These are phyloP conservation scores for Mycena vulgaris DNA, from an alignment of 768 basidiomycete genomes.

Conservation along the genomic window DNA sequence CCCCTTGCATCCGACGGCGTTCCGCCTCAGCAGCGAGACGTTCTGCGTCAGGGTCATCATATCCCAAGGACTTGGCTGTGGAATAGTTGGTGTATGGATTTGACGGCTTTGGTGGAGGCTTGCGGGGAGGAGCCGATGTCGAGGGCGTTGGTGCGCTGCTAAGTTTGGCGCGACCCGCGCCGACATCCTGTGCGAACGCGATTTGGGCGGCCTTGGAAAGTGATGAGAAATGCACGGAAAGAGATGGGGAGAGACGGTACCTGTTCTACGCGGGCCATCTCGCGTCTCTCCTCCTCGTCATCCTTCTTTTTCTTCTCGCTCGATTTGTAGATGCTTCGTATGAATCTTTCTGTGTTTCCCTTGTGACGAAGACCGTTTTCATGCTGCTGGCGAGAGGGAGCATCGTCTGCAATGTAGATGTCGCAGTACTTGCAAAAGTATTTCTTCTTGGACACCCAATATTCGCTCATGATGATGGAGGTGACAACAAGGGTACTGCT, in stretches of 20 bases:
- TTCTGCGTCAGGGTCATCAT: constrained; percentile 83
- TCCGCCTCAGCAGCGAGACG: constrained; percentile 72
- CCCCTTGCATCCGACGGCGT: constrained; percentile 73
- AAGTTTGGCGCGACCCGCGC: constrained; percentile 72
- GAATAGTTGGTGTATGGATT: constrained; percentile 89
- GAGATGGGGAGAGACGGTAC: constrained; percentile 55
- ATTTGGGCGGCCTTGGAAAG: constrained; percentile 78
- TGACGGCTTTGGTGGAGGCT: constrained; percentile 65
- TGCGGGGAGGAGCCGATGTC: constrained; percentile 49
- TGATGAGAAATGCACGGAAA: constrained; percentile 2
- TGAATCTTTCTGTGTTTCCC: constrained; percentile 93
- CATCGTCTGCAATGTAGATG: constrained; percentile 97
- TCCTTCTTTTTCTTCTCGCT: constrained; percentile 92
- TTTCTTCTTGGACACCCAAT: constrained; percentile 93
- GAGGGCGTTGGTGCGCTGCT: constrained; percentile 34
- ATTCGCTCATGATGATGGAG: constrained; percentile 78
- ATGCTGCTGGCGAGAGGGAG: constrained; percentile 90
- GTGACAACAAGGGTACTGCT: neutral
- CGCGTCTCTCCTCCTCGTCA: constrained; percentile 86
- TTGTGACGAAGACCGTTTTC: constrained; percentile 95
- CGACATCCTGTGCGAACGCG: constrained; percentile 84
- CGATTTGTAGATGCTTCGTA: constrained; percentile 92
- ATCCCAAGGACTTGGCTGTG: constrained; percentile 88
- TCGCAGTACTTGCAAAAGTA: constrained; percentile 99
- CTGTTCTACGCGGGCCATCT: constrained; percentile 90